Percentiles rank a stretch among this genome's conserved stretches.
Conservation (phyloP, 768 basidiomycete species). For the Fomitopsis pulvina region DNA sequence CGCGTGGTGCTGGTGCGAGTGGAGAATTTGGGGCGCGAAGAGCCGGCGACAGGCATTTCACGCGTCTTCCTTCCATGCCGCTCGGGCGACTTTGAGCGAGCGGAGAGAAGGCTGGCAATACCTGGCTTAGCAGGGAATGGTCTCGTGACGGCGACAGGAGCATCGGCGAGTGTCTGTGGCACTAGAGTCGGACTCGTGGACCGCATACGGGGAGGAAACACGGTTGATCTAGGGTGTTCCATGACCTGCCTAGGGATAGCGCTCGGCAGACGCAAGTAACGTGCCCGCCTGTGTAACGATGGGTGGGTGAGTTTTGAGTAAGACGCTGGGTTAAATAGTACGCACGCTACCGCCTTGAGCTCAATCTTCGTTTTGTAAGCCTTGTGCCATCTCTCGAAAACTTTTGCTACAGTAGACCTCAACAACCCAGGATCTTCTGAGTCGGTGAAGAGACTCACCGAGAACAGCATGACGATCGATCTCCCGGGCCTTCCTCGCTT, state of each 20-base stretch:
- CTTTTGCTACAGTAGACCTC: conserved; percentile 34
- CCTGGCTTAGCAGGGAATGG: conserved; percentile 24
- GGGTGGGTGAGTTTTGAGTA: conserved; percentile 13
- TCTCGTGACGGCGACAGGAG: conserved; percentile 17
- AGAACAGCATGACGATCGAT: conserved; percentile 46
- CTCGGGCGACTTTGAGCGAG: conserved; percentile 18
- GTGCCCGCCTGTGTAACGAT: conserved; percentile 53
- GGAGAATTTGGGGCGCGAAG: conserved; percentile 29
- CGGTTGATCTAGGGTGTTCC: conserved; percentile 21
- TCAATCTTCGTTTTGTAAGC: conserved; percentile 63
- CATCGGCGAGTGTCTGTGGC: conserved; percentile 7
- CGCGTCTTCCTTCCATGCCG: conserved; percentile 13
- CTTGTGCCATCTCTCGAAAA: conserved; percentile 62
- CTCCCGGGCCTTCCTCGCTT: conserved; percentile 61
- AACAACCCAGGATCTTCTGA: conserved; percentile 6
- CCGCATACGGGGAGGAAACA: conserved; percentile 8
- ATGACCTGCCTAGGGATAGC: conserved; percentile 33
- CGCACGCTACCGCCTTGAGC: conserved; percentile 80
- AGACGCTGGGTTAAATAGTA: conserved; percentile 15
- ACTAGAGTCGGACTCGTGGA: conserved; percentile 9
- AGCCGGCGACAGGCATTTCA: conserved; percentile 8
- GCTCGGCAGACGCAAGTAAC: conserved; percentile 71
- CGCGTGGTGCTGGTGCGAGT: conserved; percentile 26
- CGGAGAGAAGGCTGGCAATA: conserved; percentile 33
- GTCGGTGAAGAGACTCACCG: conserved; percentile 35